phyloP scores from a whole-genome alignment of 306 rosid genomes.

The Canavalia gladiata region DNA sequence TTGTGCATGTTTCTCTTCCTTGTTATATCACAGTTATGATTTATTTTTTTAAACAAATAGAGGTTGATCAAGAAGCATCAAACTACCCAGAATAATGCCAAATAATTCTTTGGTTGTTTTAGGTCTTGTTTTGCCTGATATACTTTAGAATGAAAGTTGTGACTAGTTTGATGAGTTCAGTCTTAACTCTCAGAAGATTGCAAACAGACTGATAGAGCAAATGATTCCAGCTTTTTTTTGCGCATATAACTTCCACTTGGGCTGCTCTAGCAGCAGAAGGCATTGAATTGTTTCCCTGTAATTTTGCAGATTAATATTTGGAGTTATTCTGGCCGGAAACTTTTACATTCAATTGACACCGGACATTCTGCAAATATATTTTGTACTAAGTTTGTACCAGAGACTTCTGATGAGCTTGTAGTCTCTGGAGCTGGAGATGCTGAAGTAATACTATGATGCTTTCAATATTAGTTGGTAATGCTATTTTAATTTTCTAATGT shows the following conservation, averaged over 20 bases:
- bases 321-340: slow-evolving; percentile 73
- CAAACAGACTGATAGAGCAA: slow-evolving; percentile 12
- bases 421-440: slow-evolving; percentile 99
- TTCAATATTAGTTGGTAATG: slow-evolving; percentile 21
- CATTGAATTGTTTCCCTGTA: slow-evolving; percentile 38
- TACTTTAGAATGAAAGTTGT: neutral
- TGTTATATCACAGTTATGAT: neutral
- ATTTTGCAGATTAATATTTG: slow-evolving; percentile 88
- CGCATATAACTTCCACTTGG: slow-evolving; percentile 8
- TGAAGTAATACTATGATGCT: slow-evolving; percentile 67
- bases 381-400: slow-evolving; percentile 95
- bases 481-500: slow-evolving; percentile 22
- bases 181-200: neutral
- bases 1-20: slow-evolving; percentile 33
- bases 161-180: slow-evolving; percentile 24
- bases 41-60: slow-evolving; percentile 27
- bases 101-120: neutral
- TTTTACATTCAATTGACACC: slow-evolving; percentile 87
- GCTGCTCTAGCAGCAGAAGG: slow-evolving; percentile 13
- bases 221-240: neutral
- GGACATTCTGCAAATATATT: slow-evolving; percentile 96
- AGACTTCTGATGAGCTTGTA: slow-evolving; percentile 95
- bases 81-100: neutral
- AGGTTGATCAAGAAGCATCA: neutral
- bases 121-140: neutral